phyloP scores from a whole-genome alignment of 805 yeast species.

The Candida berthetii region DNA sequence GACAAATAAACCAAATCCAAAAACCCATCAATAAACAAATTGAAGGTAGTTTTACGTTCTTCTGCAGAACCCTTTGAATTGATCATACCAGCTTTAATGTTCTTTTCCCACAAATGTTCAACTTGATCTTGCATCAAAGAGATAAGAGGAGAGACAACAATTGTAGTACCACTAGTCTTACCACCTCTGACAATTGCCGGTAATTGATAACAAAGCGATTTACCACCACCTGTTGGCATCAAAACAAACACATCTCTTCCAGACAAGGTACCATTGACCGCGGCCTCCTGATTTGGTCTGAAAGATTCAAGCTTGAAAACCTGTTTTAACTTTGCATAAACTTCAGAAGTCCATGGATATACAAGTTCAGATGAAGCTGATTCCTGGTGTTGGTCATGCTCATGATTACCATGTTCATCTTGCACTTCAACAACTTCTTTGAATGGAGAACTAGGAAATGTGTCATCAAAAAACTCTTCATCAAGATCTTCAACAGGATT shows the following conservation, averaged over 20 bases:
- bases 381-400: slow-evolving; percentile 3
- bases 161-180: slow-evolving; percentile 72
- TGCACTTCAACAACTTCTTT: neutral
- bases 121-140: slow-evolving; percentile 98
- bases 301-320: slow-evolving; percentile 63
- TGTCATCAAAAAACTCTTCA: slow-evolving; percentile 4
- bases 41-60: slow-evolving; percentile 58
- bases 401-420: slow-evolving; percentile 14
- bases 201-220: slow-evolving; percentile 89
- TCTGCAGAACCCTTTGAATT: slow-evolving; percentile 65
- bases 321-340: slow-evolving; percentile 45
- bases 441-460: slow-evolving; percentile 1
- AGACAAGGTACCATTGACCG: slow-evolving; percentile 65
- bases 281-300: slow-evolving; percentile 81
- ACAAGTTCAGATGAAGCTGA: slow-evolving; percentile 6
- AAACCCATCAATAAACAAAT: slow-evolving; percentile 56
- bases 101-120: slow-evolving; percentile 59
- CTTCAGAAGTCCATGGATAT: slow-evolving; percentile 63
- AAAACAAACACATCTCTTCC: slow-evolving; percentile 90
- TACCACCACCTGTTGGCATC: slow-evolving; percentile 99
- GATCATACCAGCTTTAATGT: slow-evolving; percentile 82
- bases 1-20: slow-evolving; percentile 80
- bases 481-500: slow-evolving; percentile 2
- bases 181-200: slow-evolving; percentile 85
- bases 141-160: slow-evolving; percentile 90